Conservation (phyloP, 805 yeast genomes). For the Wickerhamiella allomyrinae region DNA sequence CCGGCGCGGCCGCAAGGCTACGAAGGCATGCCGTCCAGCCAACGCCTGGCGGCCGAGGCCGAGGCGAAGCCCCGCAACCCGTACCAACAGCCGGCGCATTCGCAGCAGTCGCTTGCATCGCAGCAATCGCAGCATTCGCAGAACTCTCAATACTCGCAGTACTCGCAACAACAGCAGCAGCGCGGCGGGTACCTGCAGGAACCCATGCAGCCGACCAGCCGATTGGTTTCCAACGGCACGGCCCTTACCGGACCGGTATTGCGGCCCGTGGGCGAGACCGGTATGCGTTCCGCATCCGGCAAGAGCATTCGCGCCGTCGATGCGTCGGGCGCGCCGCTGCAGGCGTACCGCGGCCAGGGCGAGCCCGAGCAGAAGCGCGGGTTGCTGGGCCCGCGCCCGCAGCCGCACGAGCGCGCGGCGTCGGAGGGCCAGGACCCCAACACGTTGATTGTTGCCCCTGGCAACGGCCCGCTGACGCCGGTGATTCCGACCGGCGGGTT, state of each 20-base stretch:
- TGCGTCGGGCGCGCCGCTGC: too few relatives aligned
- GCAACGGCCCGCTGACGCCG: constrained; percentile 16
- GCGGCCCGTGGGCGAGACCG: background rate
- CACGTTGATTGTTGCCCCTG: constrained; percentile 17
- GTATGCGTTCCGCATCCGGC: background rate
- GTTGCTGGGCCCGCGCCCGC: constrained; percentile 1
- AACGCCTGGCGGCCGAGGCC: background rate
- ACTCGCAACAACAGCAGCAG: background rate
- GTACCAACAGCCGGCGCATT: background rate
- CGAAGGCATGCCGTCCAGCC: background rate
- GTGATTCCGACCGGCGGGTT: constrained; percentile 12
- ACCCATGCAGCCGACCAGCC: background rate
- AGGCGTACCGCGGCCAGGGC: too few relatives aligned
- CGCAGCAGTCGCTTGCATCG: background rate
- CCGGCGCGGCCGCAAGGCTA: background rate
- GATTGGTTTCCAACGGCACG: background rate
- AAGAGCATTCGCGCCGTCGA: background rate
- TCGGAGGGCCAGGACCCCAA: constrained; percentile 25
- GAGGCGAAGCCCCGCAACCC: background rate
- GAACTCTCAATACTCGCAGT: background rate
- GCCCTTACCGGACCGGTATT: background rate
- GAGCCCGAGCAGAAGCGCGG: background rate
- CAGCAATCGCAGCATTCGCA: background rate
- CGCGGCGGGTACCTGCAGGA: background rate
- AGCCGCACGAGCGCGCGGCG: constrained; percentile 20